These are phyloP conservation scores for Hibiscus trionum DNA, from an alignment of 345 rosid genomes.

Conservation along the genomic window DNA sequence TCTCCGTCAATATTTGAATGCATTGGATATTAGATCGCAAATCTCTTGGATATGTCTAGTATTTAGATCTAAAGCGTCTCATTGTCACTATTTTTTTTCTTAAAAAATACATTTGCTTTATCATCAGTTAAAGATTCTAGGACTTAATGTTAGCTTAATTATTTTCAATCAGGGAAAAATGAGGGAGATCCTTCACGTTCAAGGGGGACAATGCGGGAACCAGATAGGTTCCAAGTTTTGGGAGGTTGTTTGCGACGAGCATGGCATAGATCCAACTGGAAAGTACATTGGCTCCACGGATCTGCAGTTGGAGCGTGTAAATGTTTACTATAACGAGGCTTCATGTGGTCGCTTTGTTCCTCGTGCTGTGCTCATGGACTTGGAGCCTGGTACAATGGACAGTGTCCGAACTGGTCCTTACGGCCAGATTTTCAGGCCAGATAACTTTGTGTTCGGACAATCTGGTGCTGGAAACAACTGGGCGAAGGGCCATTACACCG, in stretches of 20 bases:
- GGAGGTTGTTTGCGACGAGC: conserved; percentile 16
- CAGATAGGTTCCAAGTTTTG: conserved; percentile 19
- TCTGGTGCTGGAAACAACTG: conserved; percentile 20
- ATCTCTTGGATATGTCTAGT: background rate
- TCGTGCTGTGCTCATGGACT: conserved; percentile 19
- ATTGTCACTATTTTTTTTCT: background rate
- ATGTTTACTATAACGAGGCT: conserved; percentile 18
- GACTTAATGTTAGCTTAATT: background rate
- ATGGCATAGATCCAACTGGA: conserved; percentile 16
- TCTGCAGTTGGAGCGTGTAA: conserved; percentile 16
- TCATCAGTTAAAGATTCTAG: background rate
- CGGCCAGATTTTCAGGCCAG: conserved; percentile 15
- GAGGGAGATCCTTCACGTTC: conserved; percentile 48
- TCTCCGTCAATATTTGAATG: background rate
- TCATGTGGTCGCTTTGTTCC: conserved; percentile 16
- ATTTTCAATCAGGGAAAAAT: conserved; percentile 11
- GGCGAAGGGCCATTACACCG: conserved; percentile 19
- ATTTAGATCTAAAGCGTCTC: background rate
- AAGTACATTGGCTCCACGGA: conserved; percentile 13
- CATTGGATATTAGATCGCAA: background rate
- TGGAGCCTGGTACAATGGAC: conserved; percentile 20
- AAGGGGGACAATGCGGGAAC: conserved; percentile 44
- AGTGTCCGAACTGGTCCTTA: conserved; percentile 14
- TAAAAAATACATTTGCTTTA: background rate
- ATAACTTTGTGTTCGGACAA: conserved; percentile 17